These are phyloP conservation scores for Lepidium africanum DNA, from an alignment of 345 rosid species.

Conservation along the genomic window DNA sequence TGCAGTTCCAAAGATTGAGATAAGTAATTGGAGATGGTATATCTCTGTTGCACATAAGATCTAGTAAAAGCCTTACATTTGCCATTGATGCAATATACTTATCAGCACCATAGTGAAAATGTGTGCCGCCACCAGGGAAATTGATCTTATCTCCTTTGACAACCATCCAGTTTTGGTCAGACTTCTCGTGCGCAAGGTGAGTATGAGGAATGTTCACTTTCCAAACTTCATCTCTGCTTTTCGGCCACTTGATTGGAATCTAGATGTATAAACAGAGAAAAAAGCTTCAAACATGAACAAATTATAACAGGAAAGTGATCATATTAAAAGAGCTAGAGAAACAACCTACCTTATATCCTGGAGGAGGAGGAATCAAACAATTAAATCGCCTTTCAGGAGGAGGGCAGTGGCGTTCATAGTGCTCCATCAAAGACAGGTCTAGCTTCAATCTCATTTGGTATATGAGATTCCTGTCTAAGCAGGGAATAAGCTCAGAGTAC, in stretches of 20 bases:
- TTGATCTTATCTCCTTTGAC: conserved; percentile 84
- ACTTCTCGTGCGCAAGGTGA: conserved; percentile 95
- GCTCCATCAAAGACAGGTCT: conserved; percentile 94
- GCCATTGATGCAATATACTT: conserved; percentile 95
- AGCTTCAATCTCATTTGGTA: conserved; percentile 91
- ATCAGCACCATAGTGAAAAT: conserved; percentile 98
- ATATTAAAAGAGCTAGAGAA: neutral
- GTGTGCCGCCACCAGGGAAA: conserved; percentile 99
- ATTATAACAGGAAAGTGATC: neutral
- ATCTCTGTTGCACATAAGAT: neutral
- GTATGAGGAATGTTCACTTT: conserved; percentile 98
- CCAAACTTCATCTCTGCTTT: conserved; percentile 99
- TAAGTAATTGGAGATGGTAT: neutral
- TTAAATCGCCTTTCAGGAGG: conserved; percentile 86
- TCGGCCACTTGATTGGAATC: conserved; percentile 98
- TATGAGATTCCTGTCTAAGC: conserved; percentile 80
- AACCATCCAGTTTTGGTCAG: conserved; percentile 99
- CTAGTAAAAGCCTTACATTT: conserved; percentile 44
- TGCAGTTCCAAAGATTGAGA: conserved; percentile 19
- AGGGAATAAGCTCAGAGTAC: conserved; percentile 90
- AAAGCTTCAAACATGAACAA: neutral
- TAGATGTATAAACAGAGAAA: conserved; percentile 19
- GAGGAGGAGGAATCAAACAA: conserved; percentile 98
- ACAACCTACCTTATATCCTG: conserved; percentile 66
- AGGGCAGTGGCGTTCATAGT: conserved; percentile 96